Evolutionary conservation across 2,329 filamentous ascomycete genomes (phyloP).

Genomic region (Xylaria sp.): DNA sequence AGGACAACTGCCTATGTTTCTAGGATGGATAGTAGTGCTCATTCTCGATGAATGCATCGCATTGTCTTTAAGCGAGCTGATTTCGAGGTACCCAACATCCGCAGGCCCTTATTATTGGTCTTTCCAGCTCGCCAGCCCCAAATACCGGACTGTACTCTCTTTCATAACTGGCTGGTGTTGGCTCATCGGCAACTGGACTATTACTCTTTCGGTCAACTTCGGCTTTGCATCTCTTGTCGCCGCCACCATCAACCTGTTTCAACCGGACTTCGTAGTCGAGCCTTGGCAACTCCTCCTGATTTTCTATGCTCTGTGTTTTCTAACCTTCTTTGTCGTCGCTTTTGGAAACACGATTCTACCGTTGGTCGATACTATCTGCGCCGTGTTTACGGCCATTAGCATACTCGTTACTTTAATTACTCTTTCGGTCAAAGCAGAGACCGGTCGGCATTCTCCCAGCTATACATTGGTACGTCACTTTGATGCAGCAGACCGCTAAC

Average conservation of each 20-base stretch:
- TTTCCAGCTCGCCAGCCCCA: constrained; percentile 58
- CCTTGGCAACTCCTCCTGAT: constrained; percentile 70
- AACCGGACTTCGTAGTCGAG: constrained; percentile 62
- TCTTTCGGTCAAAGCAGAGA: constrained; percentile 64
- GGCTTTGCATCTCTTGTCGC: constrained; percentile 65
- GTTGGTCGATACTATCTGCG: constrained; percentile 67
- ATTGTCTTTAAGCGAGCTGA: constrained; percentile 62
- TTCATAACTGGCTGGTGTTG: constrained; percentile 66
- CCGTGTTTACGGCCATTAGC: constrained; percentile 64
- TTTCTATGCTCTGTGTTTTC: constrained; percentile 68
- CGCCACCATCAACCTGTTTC: constrained; percentile 63
- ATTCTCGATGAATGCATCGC: constrained; percentile 64
- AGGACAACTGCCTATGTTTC: constrained; percentile 66
- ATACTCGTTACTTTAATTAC: constrained; percentile 68
- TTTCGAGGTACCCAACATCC: constrained; percentile 63
- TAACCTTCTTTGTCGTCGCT: constrained; percentile 65
- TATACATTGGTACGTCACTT: constrained; percentile 56
- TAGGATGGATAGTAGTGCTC: constrained; percentile 66
- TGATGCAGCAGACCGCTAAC: background rate
- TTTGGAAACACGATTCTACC: constrained; percentile 69
- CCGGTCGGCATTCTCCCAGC: constrained; percentile 61
- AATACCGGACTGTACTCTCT: constrained; percentile 58
- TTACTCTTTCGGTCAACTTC: constrained; percentile 65
- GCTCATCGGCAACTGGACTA: constrained; percentile 64
- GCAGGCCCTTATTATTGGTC: constrained; percentile 66